These are phyloP conservation scores for Pezicula radicicola DNA, from an alignment of 2,329 filamentous ascomycete genomes.

Conservation along the genomic window DNA sequence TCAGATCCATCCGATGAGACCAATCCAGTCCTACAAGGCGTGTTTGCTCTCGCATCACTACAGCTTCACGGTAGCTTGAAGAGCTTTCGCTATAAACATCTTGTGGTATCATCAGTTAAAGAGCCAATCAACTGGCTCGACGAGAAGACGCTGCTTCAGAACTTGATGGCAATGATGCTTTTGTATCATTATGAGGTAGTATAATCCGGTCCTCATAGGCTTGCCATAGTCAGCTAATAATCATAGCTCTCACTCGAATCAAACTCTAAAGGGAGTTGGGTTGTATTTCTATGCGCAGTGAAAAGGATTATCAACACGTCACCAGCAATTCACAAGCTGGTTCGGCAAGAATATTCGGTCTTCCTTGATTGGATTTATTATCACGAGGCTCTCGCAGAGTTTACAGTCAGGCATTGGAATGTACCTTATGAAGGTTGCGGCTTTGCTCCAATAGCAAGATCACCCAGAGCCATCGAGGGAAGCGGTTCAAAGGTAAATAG, in stretches of 20 bases:
- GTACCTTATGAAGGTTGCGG: not conserved
- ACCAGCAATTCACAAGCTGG: not conserved
- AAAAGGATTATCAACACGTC: constrained; percentile 1
- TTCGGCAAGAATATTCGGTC: not conserved
- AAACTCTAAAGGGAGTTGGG: not conserved
- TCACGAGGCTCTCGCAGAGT: constrained; percentile 3
- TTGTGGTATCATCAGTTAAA: not conserved
- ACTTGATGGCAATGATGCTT: constrained; percentile 2
- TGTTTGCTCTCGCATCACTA: not conserved
- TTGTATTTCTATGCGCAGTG: not conserved
- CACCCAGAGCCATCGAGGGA: not conserved
- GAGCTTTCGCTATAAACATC: not conserved
- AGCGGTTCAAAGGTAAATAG: not conserved
- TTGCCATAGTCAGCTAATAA: not conserved
- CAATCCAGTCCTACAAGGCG: constrained; percentile 1
- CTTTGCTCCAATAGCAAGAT: not conserved
- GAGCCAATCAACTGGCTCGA: not conserved
- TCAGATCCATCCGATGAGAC: not conserved
- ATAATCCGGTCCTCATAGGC: not conserved
- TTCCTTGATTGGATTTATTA: constrained; percentile 3
- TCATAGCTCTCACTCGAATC: not conserved
- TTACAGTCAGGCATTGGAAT: not conserved
- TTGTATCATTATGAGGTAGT: constrained; percentile 1
- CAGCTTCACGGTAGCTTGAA: not conserved
- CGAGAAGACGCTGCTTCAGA: not conserved